Conservation (phyloP, 495 filamentous ascomycete species). For the Aspergillus kassunensis region DNA sequence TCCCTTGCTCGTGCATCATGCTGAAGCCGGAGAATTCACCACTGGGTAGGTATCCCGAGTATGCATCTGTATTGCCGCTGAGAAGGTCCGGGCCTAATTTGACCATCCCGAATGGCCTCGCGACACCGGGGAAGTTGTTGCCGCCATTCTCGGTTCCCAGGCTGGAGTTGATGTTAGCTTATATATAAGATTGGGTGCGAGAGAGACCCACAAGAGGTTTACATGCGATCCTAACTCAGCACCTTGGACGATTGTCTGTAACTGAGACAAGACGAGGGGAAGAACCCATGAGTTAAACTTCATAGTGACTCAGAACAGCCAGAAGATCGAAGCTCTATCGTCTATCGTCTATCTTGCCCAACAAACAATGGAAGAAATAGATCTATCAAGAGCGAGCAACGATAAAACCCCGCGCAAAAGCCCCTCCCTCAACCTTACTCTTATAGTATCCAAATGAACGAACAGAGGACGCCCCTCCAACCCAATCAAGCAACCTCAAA, state of each 20-base stretch:
- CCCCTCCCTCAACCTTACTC: too few relatives aligned
- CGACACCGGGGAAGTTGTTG: conserved; percentile 67
- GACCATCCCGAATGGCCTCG: conserved; percentile 63
- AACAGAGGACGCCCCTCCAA: too few relatives aligned
- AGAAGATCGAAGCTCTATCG: background rate
- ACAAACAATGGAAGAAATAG: background rate
- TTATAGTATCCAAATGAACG: too few relatives aligned
- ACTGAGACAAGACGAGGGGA: conserved; percentile 6
- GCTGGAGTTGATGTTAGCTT: conserved; percentile 11
- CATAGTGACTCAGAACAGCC: conserved; percentile 11
- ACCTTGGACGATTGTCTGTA: conserved; percentile 8
- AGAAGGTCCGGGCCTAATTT: conserved; percentile 64
- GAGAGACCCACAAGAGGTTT: conserved; percentile 31
- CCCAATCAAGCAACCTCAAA: too few relatives aligned
- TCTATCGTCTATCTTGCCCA: background rate
- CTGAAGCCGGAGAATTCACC: conserved; percentile 67
- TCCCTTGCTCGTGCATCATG: conserved; percentile 72
- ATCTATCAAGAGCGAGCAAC: background rate
- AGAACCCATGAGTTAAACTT: conserved; percentile 1
- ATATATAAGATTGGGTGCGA: background rate
- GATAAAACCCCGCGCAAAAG: background rate
- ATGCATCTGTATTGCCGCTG: conserved; percentile 51
- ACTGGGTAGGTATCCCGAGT: conserved; percentile 57
- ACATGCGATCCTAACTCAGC: conserved; percentile 28
- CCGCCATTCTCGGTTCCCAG: conserved; percentile 48